Evolutionary conservation across 2,329 filamentous ascomycete species (phyloP), one percentile per base, ranked within the genome.

Genomic region (Colletotrichum melonis): DNA sequence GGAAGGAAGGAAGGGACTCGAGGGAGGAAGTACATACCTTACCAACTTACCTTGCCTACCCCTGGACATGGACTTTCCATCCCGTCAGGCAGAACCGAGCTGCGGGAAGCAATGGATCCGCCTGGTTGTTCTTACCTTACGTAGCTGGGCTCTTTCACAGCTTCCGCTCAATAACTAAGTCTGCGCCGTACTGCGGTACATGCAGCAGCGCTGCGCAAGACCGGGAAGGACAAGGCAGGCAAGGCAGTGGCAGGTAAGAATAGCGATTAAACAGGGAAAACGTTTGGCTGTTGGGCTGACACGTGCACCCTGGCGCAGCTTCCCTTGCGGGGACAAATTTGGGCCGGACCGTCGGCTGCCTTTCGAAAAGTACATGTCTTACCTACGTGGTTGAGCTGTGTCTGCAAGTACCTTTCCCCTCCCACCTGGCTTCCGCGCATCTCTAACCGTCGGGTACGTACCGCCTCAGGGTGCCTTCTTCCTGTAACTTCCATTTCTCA

Each of bases 251-350:
- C 59, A 73, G 55, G 70, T 54, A 70, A 73, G 60, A 73, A 64
- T 64, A 63, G 63, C 38, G 58, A 59, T 65, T 56, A 73, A 65
- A 66, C 59, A 70, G 60, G 71, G 63, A 65, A 64, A 64, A 65
- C 56, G 74, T 75, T 71, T 72, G 71, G 67, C 60, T 74, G 26
- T 46, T 65, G 63, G 64, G 67, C 59, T 75, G 74, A 75, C 74
- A 75, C 74, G 74, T 75, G 71, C 67, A 75, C 66, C 71, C 71
- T 55, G 68, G 69, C 69, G 63, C 65, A 73, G 67, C 57, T 67
- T 72, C 38, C 68, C 62, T 67, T 32, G 6, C 57, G 64, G 42
- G 49, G 38, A 68, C 52, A 66, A 49, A 59, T 22, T 58, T 58
- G 60, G 62, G 62, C 28, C 60, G 42, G 42, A 49, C 42, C 19